Evolutionary conservation across 495 filamentous ascomycete species (phyloP), one percentile per base, ranked within the genome.

Genomic region (Aspergillus campestris): DNA sequence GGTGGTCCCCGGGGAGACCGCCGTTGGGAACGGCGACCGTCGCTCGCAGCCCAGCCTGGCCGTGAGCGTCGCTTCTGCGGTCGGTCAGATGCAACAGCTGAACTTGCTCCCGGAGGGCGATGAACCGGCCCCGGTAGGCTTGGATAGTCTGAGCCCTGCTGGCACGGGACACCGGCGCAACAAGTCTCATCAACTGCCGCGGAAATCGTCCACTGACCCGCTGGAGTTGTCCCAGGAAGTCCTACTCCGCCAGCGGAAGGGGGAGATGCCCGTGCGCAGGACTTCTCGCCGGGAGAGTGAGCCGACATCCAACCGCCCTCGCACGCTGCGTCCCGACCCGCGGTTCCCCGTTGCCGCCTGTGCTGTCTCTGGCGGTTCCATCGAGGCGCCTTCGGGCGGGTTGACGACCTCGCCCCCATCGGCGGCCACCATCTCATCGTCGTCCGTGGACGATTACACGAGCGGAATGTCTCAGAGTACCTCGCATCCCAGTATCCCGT

Each of bases 401-500:
- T 51, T 69, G 29, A 68, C 72, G 13, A 70, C 74, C 3, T 82
- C 76, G 15, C 81, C 77, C 5, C 71, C 73, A 11, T 82, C 73
- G 30, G 69, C 74, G 7, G 60, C 64, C 14, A 79, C 74, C 35
- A 71, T 79, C 1, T 69, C 71, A 13, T 71, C 72, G 5, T 67
- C 69, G 1, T 72, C 71, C 15, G 62, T 64, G 11, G 75, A 78
- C 45, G 72, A 79, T 35, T 69, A 73, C 44, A 66, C 73, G 7
- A 79, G 80, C 15, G 73, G 66, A 41, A 80, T 76, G 61, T 74
- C 76, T 24, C 76, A 77, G 33, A 85, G 80, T 56, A 79, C 74
- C 32, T 86, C 84, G 11, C 82, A 87, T 50, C 84, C 85, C 10
- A 87, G 84, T 34, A 74, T 89, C 6, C 85, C 85, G 3, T 85